Conservation (phyloP, 371 early-diverging fungal species). For the Mucor mucedo region DNA sequence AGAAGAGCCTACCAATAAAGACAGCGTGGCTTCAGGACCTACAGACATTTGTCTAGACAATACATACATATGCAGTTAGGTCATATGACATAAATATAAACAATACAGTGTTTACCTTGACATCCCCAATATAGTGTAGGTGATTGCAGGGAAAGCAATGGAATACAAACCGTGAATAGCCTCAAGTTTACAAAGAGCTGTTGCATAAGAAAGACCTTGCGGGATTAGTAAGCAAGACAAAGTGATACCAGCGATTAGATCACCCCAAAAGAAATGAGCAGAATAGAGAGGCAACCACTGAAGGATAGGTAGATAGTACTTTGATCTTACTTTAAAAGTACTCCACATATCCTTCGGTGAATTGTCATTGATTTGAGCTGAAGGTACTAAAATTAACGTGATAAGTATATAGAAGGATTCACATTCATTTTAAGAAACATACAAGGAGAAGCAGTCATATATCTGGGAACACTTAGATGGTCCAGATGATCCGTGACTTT, state of each 20-base stretch:
- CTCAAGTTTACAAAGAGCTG: conserved; percentile 80
- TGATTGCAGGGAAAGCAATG: conserved; percentile 78
- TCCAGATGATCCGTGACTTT: conserved; percentile 8
- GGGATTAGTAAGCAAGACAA: conserved; percentile 89
- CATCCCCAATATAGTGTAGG: conserved; percentile 92
- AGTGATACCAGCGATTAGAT: conserved; percentile 86
- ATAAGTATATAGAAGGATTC: background rate
- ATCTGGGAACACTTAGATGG: conserved; percentile 27
- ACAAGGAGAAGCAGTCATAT: conserved; percentile 39
- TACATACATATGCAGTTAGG: no score
- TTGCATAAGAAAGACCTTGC: conserved; percentile 89
- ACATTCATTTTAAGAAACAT: conserved; percentile 10
- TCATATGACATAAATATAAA: background rate
- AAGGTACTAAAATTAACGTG: conserved; percentile 34
- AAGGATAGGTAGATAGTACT: conserved; percentile 89
- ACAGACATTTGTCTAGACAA: conserved; percentile 78
- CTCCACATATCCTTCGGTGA: conserved; percentile 46
- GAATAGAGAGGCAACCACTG: conserved; percentile 88
- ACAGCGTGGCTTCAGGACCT: conserved; percentile 92
- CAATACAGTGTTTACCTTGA: conserved; percentile 60
- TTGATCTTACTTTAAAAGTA: conserved; percentile 62
- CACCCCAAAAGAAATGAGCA: conserved; percentile 53
- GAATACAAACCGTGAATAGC: conserved; percentile 91
- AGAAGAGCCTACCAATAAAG: conserved; percentile 86
- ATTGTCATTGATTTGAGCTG: conserved; percentile 32